Base-by-base conservation (phyloP, 2,329 filamentous ascomycete species). In the Pyrenophora graminea region DNA sequence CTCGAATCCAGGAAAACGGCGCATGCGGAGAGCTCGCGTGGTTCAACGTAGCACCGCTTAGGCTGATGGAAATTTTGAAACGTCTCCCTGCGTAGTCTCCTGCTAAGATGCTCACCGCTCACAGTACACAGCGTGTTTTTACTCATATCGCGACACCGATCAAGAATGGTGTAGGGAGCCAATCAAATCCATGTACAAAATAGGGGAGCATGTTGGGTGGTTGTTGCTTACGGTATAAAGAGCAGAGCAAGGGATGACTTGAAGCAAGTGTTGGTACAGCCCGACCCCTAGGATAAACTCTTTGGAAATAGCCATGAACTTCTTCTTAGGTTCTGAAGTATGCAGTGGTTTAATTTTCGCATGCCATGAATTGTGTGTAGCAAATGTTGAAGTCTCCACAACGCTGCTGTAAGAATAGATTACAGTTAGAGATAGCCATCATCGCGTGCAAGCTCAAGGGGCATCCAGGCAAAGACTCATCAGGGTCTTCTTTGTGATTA, bases 1-100 rank as follows among this genome's bases (percentile, higher is more conserved):
- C 41, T 39, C 41, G 13, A 41, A 36, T 38, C 40, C 38, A 21
- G 27, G 45, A 37, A 23, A 37, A 5, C 18, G 36, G 33, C 34
- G 40, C 58, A 60, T 48, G 58, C 40, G 55, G 41, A 47, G 34
- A 39, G 37, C 48, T 58, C 55, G 51, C 57, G 55, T 60, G 55
- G 46, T 44, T 37, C 9, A 13, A 31, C 18, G 54, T 58, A 32
- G 50, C 39, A 45, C 38, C 48, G 31, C 48, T 41, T 25, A 23
- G n/a, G 15, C 32, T 15, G 31, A 40, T 27, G 15, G 15, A 13
- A 18, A 18, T 36, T 5, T n/a, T 34, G 19, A 44, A 44, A 17
- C 19, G 27, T 30, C 30, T 17, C 13, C 17, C 30, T 31, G 31
- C 13, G 6, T 47, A 38, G 9, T 38, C 33, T 51, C 32, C 43